Evolutionary conservation across 148 eudicot genomes (phyloP).

Genomic region (Vaccinium macrocarpon): DNA sequence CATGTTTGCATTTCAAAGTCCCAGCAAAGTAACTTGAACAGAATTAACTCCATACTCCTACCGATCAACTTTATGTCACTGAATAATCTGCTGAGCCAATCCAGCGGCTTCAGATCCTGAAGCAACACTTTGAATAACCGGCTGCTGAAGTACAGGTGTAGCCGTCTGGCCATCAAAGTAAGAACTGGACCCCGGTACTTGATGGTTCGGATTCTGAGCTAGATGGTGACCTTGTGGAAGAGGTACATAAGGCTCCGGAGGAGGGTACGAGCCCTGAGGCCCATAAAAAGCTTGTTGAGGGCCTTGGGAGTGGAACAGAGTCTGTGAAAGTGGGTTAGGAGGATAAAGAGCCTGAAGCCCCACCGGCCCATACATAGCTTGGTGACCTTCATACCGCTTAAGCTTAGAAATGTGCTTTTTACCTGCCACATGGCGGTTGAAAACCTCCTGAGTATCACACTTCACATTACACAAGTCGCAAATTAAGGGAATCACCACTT

Average conservation of each 20-base stretch:
- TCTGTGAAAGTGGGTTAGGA: constrained; percentile 33
- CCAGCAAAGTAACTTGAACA: background rate
- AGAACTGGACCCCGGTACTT: constrained; percentile 15
- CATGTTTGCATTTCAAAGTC: constrained; percentile 11
- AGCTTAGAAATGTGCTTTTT: constrained; percentile 36
- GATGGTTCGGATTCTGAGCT: constrained; percentile 18
- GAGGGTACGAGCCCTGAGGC: constrained; percentile 24
- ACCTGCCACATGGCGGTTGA: constrained; percentile 31
- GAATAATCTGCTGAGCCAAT: background rate
- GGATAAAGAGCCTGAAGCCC: constrained; percentile 44
- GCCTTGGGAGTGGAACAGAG: constrained; percentile 20
- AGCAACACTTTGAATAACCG: constrained; percentile 6
- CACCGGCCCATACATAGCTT: constrained; percentile 34
- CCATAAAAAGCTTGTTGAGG: constrained; percentile 27
- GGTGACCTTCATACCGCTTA: constrained; percentile 38
- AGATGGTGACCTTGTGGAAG: constrained; percentile 16
- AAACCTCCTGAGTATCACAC: constrained; percentile 44
- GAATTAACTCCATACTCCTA: constrained; percentile 3
- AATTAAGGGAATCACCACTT: constrained; percentile 35
- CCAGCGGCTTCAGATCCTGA: background rate
- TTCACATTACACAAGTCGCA: constrained; percentile 41
- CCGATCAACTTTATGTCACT: background rate
- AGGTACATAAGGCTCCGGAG: constrained; percentile 21
- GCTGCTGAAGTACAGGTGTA: background rate
- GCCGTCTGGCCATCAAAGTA: constrained; percentile 11